These are phyloP conservation scores for Eucalyptus polybractea DNA, from an alignment of 345 rosid species.

Conservation along the genomic window DNA sequence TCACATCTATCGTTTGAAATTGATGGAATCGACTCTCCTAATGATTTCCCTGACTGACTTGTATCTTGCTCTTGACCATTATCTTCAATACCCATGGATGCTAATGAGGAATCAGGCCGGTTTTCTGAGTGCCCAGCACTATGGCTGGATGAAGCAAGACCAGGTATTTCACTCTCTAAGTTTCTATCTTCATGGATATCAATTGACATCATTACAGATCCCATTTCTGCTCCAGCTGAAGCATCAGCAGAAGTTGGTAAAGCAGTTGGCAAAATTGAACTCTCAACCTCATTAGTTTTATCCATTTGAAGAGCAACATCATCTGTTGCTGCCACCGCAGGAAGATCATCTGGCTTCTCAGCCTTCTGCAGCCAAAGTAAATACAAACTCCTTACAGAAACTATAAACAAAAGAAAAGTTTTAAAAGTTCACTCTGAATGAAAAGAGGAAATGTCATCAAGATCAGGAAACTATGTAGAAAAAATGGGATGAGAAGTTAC, in stretches of 20 bases:
- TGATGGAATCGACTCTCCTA: slow-evolving; percentile 40
- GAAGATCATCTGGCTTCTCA: slow-evolving; percentile 36
- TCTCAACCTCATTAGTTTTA: slow-evolving; percentile 29
- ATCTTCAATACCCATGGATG: slow-evolving; percentile 45
- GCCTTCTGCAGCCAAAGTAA: slow-evolving; percentile 10
- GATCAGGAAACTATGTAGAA: not conserved
- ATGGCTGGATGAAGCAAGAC: slow-evolving; percentile 55
- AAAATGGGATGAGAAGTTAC: not conserved
- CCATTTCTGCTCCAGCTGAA: slow-evolving; percentile 24
- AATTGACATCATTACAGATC: slow-evolving; percentile 13
- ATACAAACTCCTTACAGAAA: not conserved
- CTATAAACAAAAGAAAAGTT: not conserved
- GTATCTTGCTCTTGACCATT: slow-evolving; percentile 48
- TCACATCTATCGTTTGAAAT: slow-evolving; percentile 72
- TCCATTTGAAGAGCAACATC: slow-evolving; percentile 5
- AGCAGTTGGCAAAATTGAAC: slow-evolving; percentile 23
- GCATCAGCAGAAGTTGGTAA: slow-evolving; percentile 30
- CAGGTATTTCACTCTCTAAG: slow-evolving; percentile 70
- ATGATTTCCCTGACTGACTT: slow-evolving; percentile 32
- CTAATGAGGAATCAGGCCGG: slow-evolving; percentile 39
- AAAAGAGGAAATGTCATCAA: not conserved
- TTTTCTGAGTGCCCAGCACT: slow-evolving; percentile 43
- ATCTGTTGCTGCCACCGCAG: slow-evolving; percentile 3
- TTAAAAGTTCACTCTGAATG: not conserved
- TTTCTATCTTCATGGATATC: slow-evolving; percentile 24